phyloP scores from a whole-genome alignment of 179 eudicot species.

The Carnegiea gigantea region DNA sequence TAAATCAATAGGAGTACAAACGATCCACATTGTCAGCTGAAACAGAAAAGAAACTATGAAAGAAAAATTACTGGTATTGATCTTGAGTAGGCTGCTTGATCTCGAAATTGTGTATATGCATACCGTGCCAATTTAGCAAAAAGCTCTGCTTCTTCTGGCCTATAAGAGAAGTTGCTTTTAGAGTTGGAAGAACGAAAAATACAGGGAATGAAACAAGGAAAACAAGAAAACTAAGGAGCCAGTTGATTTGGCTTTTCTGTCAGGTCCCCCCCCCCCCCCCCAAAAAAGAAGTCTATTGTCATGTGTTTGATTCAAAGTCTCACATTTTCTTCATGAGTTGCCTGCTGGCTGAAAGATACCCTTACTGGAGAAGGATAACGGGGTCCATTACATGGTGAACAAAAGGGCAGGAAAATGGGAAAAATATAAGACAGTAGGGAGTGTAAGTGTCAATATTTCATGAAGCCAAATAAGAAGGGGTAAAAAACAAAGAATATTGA shows the following conservation, averaged over 20 bases:
- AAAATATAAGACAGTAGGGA: neutral
- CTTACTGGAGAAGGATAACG: neutral
- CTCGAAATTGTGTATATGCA: constrained; percentile 73
- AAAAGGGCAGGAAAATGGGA: neutral
- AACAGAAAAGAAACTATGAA: neutral
- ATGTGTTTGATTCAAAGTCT: neutral
- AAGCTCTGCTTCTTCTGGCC: constrained; percentile 86
- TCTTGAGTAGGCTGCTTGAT: constrained; percentile 92
- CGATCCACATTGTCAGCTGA: neutral
- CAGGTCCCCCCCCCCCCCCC: no score
- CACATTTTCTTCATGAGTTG: neutral
- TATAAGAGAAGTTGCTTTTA: constrained; percentile 22
- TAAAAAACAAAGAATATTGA: no score
- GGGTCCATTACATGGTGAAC: neutral
- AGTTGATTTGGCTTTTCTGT: neutral
- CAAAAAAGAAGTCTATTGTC: neutral
- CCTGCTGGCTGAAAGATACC: neutral
- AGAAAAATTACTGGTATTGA: constrained; percentile 64
- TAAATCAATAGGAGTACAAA: neutral
- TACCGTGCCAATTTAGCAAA: constrained; percentile 73
- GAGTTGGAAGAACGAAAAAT: neutral
- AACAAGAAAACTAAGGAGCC: neutral
- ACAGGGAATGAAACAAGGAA: neutral
- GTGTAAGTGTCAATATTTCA: no score
- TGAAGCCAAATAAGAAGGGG: no score